Percentiles rank a stretch among this genome's conserved stretches.
These are phyloP conservation scores for Stagonosporopsis chrysanthemi DNA, from an alignment of 2,329 filamentous ascomycete species.

Conservation along the genomic window DNA sequence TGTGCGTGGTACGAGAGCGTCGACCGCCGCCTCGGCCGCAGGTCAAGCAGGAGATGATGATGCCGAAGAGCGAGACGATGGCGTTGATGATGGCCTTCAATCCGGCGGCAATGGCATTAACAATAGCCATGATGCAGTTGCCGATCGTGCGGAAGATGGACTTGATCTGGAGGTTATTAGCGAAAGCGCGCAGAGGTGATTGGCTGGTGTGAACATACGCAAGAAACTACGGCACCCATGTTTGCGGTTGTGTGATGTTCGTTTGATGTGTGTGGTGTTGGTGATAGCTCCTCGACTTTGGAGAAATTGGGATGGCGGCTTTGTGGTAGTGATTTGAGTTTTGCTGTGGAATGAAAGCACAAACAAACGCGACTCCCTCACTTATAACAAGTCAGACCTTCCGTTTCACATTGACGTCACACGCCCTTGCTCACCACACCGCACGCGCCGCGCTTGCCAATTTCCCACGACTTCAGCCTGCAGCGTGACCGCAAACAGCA, in stretches of 20 bases:
- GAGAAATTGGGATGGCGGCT: background rate
- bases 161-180: conserved; percentile 48
- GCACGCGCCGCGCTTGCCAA: conserved; percentile 17
- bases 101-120: conserved; percentile 56
- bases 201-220: conserved; percentile 65
- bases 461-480: conserved; percentile 11
- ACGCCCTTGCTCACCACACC: conserved; percentile 14
- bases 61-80: conserved; percentile 59
- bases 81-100: conserved; percentile 58
- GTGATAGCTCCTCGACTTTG: background rate
- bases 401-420: conserved; percentile 16
- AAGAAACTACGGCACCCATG: conserved; percentile 86
- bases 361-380: conserved; percentile 20
- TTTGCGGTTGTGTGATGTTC: conserved; percentile 44
- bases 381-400: conserved; percentile 18
- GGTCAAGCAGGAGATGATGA: conserved; percentile 59
- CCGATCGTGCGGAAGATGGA: conserved; percentile 57
- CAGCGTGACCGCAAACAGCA: conserved; percentile 21
- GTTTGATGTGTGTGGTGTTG: background rate
- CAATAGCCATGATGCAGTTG: conserved; percentile 56
- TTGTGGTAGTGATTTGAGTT: conserved; percentile 9
- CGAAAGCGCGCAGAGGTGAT: background rate
- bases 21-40: conserved; percentile 55
- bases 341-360: conserved; percentile 11
- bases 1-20: conserved; percentile 42